Conservation (phyloP, 371 early-diverging fungal species). For the Mucor lusitanicus region DNA sequence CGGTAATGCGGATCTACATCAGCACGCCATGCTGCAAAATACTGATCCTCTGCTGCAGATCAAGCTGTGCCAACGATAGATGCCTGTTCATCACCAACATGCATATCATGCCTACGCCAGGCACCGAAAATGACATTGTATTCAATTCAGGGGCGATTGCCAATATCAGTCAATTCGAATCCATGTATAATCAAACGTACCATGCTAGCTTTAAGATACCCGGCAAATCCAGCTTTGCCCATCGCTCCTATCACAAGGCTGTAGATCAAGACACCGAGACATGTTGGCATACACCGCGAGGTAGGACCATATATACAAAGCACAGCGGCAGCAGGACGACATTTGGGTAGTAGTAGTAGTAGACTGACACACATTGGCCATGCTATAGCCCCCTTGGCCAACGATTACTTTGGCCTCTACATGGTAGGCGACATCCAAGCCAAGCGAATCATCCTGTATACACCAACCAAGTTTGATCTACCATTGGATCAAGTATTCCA, state of each 20-base stretch:
- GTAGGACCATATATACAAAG: constrained; percentile 22
- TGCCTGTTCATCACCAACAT: constrained; percentile 63
- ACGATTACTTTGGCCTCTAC: constrained; percentile 5
- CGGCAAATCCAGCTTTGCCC: constrained; percentile 33
- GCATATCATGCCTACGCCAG: constrained; percentile 48
- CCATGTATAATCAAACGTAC: constrained; percentile 24
- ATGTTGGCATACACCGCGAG: constrained; percentile 54
- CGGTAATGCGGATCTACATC: constrained; percentile 8
- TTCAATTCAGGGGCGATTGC: constrained; percentile 34
- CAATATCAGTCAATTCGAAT: constrained; percentile 44
- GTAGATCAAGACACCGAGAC: constrained; percentile 58
- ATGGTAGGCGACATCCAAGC: constrained; percentile 43
- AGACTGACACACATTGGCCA: background rate
- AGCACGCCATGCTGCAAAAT: background rate
- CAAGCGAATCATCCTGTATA: constrained; percentile 31
- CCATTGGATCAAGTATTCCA: constrained; percentile 28
- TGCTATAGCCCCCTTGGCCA: constrained; percentile 13
- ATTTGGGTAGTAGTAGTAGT: too few species aligned
- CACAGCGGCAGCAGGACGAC: background rate
- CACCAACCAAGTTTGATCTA: constrained; percentile 12
- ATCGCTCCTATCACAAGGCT: constrained; percentile 57
- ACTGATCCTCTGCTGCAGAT: constrained; percentile 19
- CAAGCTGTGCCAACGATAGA: constrained; percentile 61
- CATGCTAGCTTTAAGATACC: constrained; percentile 26
- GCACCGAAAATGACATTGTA: constrained; percentile 5